A percentile compares a stretch with the other conserved stretches of the same genome.
These are phyloP conservation scores for Cicer bijugum DNA, from an alignment of 306 rosid genomes.

Conservation along the genomic window DNA sequence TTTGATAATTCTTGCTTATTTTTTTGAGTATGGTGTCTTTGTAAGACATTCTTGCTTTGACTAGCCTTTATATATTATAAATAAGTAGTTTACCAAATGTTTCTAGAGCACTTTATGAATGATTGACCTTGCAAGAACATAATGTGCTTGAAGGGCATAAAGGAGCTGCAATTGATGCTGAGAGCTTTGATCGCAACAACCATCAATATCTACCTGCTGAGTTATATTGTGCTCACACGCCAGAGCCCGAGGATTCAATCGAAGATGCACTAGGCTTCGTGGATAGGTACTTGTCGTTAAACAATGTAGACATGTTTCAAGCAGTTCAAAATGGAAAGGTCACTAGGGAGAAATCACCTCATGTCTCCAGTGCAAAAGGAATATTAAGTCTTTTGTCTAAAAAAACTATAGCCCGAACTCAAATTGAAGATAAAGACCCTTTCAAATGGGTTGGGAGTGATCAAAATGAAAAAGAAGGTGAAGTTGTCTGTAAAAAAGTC, in stretches of 20 bases:
- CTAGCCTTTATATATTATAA: neutral
- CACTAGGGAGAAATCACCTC: conserved; percentile 54
- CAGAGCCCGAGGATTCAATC: conserved; percentile 56
- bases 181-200: conserved; percentile 35
- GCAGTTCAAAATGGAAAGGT: conserved; percentile 41
- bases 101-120: conserved; percentile 18
- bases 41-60: conserved; percentile 14
- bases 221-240: conserved; percentile 49
- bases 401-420: conserved; percentile 47
- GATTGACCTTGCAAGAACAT: conserved; percentile 39
- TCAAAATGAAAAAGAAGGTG: conserved; percentile 36
- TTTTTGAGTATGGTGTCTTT: neutral
- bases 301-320: conserved; percentile 44
- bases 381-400: conserved; percentile 53
- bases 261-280: conserved; percentile 67
- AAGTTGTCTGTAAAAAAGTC: conserved; percentile 20
- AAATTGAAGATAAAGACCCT: conserved; percentile 47
- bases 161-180: conserved; percentile 41
- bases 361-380: conserved; percentile 52
- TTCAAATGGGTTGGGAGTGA: conserved; percentile 56
- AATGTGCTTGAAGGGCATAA: conserved; percentile 49
- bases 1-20: neutral
- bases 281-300: conserved; percentile 60
- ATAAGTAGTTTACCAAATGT: conserved; percentile 3
- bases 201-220: conserved; percentile 34